phyloP scores from a whole-genome alignment of 352 stramenopile genomes.

The Pythium utonaiense region DNA sequence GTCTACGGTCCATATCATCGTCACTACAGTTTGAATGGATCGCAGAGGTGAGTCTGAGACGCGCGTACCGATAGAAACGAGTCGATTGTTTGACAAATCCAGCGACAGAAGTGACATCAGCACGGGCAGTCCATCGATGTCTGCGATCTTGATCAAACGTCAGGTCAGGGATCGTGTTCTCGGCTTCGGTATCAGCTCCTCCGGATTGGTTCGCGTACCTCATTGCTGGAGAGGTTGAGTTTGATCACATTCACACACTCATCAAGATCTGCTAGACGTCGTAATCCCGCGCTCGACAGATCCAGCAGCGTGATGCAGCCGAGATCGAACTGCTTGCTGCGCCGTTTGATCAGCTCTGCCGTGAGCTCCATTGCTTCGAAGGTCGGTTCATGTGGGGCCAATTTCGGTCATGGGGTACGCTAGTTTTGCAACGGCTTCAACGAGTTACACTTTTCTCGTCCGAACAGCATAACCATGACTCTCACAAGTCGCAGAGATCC shows the following conservation, averaged over 20 bases:
- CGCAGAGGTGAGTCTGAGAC: no score
- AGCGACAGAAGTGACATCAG: constrained; percentile 41
- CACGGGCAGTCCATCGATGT: constrained; percentile 41
- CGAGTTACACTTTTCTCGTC: not conserved
- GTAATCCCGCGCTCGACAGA: constrained; percentile 41
- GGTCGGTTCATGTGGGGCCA: not conserved
- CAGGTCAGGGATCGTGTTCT: no score
- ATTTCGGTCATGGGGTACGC: not conserved
- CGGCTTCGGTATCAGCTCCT: no score
- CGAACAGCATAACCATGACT: no score
- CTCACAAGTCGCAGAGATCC: not conserved
- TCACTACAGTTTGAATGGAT: not conserved
- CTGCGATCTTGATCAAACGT: constrained; percentile 29
- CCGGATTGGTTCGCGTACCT: constrained; percentile 20
- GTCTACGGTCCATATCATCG: constrained; percentile 16
- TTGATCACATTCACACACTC: constrained; percentile 49
- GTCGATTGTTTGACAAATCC: constrained; percentile 43
- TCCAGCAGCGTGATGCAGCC: constrained; percentile 63
- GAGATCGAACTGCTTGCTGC: constrained; percentile 75
- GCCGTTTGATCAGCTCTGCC: constrained; percentile 58
- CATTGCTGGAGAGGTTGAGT: constrained; percentile 54
- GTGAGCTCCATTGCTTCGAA: constrained; percentile 49
- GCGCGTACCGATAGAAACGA: constrained; percentile 40
- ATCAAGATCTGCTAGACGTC: constrained; percentile 35
- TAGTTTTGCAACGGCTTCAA: not conserved